Conservation (phyloP, 306 rosid genomes). For the Canavalia ensiformis region DNA sequence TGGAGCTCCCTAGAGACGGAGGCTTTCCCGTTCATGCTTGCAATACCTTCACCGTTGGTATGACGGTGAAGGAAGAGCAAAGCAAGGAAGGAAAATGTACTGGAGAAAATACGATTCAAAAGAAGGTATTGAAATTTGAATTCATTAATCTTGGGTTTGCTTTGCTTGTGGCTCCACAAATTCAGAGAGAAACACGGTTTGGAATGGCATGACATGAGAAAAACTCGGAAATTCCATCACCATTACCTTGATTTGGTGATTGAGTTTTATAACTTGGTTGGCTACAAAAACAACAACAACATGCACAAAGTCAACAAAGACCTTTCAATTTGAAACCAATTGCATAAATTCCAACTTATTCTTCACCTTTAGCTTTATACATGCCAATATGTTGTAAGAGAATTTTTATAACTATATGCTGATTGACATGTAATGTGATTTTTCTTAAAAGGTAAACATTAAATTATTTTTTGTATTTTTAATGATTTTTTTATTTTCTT, state of each 20-base stretch:
- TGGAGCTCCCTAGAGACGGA: conserved; percentile 88
- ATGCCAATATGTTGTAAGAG: no score
- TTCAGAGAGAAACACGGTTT: conserved; percentile 53
- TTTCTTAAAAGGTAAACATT: no score
- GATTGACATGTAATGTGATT: no score
- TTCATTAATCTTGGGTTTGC: background rate
- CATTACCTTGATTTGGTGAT: background rate
- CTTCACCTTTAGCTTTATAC: no score
- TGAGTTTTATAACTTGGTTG: conserved; percentile 13
- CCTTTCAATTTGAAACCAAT: no score
- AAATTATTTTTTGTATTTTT: no score
- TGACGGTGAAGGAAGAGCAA: conserved; percentile 44
- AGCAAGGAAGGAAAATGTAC: background rate
- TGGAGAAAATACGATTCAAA: background rate
- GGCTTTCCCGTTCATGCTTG: conserved; percentile 80
- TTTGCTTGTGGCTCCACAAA: conserved; percentile 49
- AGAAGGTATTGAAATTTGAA: background rate
- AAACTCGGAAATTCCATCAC: conserved; percentile 37
- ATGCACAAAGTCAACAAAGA: background rate
- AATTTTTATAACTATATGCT: no score
- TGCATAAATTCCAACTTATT: no score
- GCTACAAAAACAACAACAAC: background rate
- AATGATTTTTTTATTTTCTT: no score
- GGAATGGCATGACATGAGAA: conserved; percentile 21
- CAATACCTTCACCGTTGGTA: conserved; percentile 44